phyloP scores from a whole-genome alignment of 306 rosid genomes.

The Ochetophila trinervis region DNA sequence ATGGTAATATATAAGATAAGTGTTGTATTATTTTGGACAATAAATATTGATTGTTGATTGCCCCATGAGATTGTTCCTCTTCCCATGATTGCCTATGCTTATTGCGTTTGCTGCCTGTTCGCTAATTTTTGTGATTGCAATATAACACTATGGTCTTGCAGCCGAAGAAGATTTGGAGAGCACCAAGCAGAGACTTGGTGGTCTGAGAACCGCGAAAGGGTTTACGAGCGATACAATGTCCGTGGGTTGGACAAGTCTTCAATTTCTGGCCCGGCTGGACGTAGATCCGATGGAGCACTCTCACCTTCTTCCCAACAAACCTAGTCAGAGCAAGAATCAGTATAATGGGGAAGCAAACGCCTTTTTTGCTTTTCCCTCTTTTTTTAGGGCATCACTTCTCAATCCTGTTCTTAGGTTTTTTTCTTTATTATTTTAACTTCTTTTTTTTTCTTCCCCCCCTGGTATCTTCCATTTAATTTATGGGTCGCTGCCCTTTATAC shows the following conservation, averaged over 20 bases:
- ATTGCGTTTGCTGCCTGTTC: background rate
- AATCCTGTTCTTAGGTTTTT: slow-evolving; percentile 13
- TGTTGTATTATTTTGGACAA: no score
- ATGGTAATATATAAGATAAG: no score
- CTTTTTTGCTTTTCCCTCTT: slow-evolving; percentile 4
- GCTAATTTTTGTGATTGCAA: background rate
- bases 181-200: slow-evolving; percentile 99
- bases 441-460: slow-evolving; percentile 19
- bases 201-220: slow-evolving; percentile 89
- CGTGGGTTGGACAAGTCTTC: slow-evolving; percentile 62
- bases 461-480: slow-evolving; percentile 46
- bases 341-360: slow-evolving; percentile 31
- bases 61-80: background rate
- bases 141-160: slow-evolving; percentile 39
- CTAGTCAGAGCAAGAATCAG: slow-evolving; percentile 43
- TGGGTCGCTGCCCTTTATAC: slow-evolving; percentile 52
- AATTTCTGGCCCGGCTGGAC: slow-evolving; percentile 46
- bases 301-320: slow-evolving; percentile 53
- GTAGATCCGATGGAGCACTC: slow-evolving; percentile 46
- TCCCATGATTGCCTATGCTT: background rate
- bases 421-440: slow-evolving; percentile 10
- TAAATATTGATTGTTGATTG: background rate
- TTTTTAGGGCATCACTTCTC: slow-evolving; percentile 3
- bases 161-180: slow-evolving; percentile 98
- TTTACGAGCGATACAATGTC: slow-evolving; percentile 80